phyloP scores from a whole-genome alignment of 108 stramenopile species.

The Nitzschia putrida region DNA sequence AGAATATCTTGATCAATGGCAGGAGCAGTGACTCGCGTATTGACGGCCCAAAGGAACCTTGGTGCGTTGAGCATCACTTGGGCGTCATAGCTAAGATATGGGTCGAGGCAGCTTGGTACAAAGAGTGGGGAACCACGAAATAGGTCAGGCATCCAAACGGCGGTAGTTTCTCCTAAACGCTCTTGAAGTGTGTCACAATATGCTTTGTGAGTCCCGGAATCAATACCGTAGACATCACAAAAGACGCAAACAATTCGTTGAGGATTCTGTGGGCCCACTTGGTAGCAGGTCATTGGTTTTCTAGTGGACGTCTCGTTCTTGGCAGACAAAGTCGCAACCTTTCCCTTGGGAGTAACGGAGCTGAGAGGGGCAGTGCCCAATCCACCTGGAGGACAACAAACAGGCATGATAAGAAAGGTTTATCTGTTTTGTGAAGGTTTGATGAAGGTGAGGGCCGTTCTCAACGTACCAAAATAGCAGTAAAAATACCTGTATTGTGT shows the following conservation, averaged over 20 bases:
- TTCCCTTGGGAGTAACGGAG: neutral
- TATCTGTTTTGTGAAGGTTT: too few species aligned
- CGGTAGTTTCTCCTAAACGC: neutral
- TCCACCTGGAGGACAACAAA: constrained; percentile 4
- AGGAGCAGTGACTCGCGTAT: neutral
- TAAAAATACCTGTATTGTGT: too few species aligned
- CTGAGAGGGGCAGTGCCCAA: neutral
- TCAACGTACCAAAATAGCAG: too few species aligned
- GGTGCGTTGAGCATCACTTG: neutral
- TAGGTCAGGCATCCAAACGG: neutral
- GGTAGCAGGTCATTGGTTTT: neutral
- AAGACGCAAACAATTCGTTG: neutral
- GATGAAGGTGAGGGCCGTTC: too few species aligned
- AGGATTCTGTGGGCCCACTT: neutral
- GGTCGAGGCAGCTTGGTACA: neutral
- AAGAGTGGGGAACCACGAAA: neutral
- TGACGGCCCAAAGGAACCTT: neutral
- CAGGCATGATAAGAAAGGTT: too few species aligned
- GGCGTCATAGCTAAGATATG: neutral
- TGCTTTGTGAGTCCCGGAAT: neutral
- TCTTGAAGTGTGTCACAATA: neutral
- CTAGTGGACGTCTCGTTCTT: neutral
- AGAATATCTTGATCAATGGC: neutral
- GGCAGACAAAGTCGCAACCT: neutral
- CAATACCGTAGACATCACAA: neutral